Evolutionary conservation across 2,329 filamentous ascomycete genomes (phyloP), one percentile per base, ranked within the genome.

Genomic region (Penicillium sp.): DNA sequence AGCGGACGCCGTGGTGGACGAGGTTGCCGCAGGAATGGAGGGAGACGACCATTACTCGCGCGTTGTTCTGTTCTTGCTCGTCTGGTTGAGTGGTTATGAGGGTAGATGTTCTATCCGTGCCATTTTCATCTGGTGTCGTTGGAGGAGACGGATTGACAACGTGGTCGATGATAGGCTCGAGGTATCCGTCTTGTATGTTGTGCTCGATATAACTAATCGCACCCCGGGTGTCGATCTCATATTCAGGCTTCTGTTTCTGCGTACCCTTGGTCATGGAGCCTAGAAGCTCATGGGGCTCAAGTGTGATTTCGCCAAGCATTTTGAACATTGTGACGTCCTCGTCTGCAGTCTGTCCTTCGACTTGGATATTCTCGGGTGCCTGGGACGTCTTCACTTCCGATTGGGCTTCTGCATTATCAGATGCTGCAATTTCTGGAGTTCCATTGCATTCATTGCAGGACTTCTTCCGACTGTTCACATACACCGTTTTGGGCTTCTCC

Each of bases 11-110:
- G 72, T 96, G 93, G 75, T 99, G 95, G 0, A 96, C 90, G n/a
- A 99, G 86, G 67, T 99, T 98, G 31, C 95, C 95, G 72, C 95
- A 99, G 0, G 94, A 98, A 75, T 99, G 95, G 18, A 99, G 91
- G 0, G 95, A 98, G 33, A 98, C 88, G 16, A 94, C 90, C 88
- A 97, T 92, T 39, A 96, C 81, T 35, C 63, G 69, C 18, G 70
- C 69, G 46, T 71, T 65, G 33, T 51, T 62, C 18, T 54, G 37
- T 35, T 60, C 54, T 35, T 66, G 46, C 6, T 54, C 36, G 27
- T 52, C 37, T 1, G 54, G 2, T 24, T 65, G 31, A 31, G 49
- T 43, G n/a, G 51, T 37, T 18, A 41, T 16, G 31, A 54, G 53
- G 9, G 16, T 24, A 11, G 18, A 36, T 18, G 35, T 49, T 51